Base-by-base conservation (phyloP, 768 basidiomycete genomes). In the Amanita jacksonii region DNA sequence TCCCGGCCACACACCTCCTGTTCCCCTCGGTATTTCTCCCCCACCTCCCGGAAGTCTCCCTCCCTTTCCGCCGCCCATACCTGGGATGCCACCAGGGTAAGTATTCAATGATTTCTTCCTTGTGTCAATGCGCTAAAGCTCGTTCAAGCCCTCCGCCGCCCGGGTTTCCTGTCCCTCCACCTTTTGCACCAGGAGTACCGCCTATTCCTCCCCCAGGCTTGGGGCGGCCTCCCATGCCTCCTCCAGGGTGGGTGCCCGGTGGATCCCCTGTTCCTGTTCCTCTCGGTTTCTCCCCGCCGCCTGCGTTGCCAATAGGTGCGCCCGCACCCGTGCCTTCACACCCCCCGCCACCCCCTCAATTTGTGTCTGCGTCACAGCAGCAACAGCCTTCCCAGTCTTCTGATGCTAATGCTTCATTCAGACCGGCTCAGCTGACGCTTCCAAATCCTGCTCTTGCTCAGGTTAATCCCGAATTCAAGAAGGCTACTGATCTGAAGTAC, bases 381-480 rank as follows among this genome's bases (percentile, higher is more conserved):
- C 34, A 45, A 25, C 46, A 47, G 4, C 45, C 52, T 15, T 32
- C 53, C 3, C 54, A 54, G 27, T 51, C 56, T 27, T 47, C 52
- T 18, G 50, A 56, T 39, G 16, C 47, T 34, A 51, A 49, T 38
- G 48, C 43, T 36, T 49, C 53, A 47, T 49, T 51, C 40, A 58
- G 54, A 33, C 60, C 61, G 19, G 49, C 58, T 8, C 57, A 60
- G 41, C 62, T 66, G 13, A 64, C 58, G 3, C 61, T 85, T 30
- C 85, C 84, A 1, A 71, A 79, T 53, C 68, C 74, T 7, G 62
- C 68, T 4, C 60, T 77, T 30, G 65, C 69, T 15, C 84, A 88
- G 64, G 77, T 71, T 10, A 81, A 85, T 53, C 75, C 81, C 9
- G 69, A 76, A 1, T 77, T 86, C 55, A 90, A 88, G 69, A 86